phyloP scores from a whole-genome alignment of 2,329 filamentous ascomycete species.

The Passalora sequoiae region DNA sequence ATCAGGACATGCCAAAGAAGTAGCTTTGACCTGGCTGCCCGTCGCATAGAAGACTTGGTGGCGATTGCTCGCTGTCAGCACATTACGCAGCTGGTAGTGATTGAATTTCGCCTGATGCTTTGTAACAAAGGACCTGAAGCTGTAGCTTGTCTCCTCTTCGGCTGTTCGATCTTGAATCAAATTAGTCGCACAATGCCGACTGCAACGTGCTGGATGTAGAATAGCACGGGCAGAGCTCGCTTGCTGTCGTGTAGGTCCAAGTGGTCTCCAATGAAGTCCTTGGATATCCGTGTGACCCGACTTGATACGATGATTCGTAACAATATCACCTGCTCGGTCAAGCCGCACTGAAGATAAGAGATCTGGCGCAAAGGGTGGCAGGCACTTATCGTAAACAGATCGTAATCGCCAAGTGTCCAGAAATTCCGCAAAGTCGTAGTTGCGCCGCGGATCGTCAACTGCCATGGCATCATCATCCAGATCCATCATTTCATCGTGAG shows the following conservation, averaged over 20 bases:
- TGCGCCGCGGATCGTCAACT: slow-evolving; percentile 27
- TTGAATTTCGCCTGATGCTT: slow-evolving; percentile 47
- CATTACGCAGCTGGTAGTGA: slow-evolving; percentile 57
- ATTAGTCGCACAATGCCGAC: background rate
- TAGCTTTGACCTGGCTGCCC: slow-evolving; percentile 46
- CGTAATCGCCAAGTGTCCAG: slow-evolving; percentile 29
- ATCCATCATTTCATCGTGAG: slow-evolving; percentile 10
- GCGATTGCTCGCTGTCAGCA: slow-evolving; percentile 50
- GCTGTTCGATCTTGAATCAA: background rate
- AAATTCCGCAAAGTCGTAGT: slow-evolving; percentile 31
- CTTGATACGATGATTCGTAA: slow-evolving; percentile 17
- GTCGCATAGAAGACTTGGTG: slow-evolving; percentile 53
- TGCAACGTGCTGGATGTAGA: slow-evolving; percentile 24
- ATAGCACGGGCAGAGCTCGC: slow-evolving; percentile 28
- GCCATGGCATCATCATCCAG: slow-evolving; percentile 24
- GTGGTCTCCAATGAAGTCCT: slow-evolving; percentile 33
- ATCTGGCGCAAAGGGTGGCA: slow-evolving; percentile 19
- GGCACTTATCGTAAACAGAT: slow-evolving; percentile 17
- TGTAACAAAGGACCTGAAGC: slow-evolving; percentile 32
- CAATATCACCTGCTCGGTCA: slow-evolving; percentile 12
- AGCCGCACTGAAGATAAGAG: slow-evolving; percentile 18
- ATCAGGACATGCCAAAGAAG: slow-evolving; percentile 44
- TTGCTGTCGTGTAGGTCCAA: slow-evolving; percentile 26
- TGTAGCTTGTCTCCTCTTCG: slow-evolving; percentile 23
- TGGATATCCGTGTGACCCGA: slow-evolving; percentile 30